Percentiles rank a stretch among this genome's conserved stretches.
Conservation (phyloP, 805 yeast genomes). For the Monosporozyma solicola region DNA sequence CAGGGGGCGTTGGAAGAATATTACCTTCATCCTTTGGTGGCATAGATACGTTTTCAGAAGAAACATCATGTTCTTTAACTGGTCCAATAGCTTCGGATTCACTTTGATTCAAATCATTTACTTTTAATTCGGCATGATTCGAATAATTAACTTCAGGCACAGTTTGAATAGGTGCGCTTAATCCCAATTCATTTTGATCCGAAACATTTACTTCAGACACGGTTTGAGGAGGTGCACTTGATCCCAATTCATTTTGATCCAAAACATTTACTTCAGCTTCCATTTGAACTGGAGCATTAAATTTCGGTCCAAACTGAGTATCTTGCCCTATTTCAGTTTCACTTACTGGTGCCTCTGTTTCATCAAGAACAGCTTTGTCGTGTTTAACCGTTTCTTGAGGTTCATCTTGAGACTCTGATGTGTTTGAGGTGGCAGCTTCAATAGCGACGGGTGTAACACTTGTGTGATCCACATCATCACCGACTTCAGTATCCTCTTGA, state of each 20-base stretch:
- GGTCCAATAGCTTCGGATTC: background rate
- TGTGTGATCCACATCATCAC: background rate
- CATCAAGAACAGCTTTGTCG: background rate
- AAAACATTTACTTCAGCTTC: no score
- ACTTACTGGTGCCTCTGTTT: background rate
- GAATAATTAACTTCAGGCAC: no score
- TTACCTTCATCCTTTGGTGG: background rate
- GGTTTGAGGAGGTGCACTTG: no score
- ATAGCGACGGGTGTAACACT: background rate
- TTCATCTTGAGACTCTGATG: background rate
- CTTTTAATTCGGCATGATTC: background rate
- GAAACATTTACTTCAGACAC: no score
- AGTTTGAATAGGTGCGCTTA: no score
- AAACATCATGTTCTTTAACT: background rate
- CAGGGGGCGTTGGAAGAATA: background rate
- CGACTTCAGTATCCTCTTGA: background rate
- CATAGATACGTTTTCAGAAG: background rate
- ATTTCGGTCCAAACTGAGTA: background rate
- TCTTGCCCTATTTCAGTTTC: no score
- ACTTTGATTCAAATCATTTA: background rate
- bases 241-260: no score
- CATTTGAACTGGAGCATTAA: no score
- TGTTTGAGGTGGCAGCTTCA: background rate
- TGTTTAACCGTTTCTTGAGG: background rate
- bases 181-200: no score